Conservation (phyloP, 2,329 filamentous ascomycete genomes). For the Colletotrichum karsti region DNA sequence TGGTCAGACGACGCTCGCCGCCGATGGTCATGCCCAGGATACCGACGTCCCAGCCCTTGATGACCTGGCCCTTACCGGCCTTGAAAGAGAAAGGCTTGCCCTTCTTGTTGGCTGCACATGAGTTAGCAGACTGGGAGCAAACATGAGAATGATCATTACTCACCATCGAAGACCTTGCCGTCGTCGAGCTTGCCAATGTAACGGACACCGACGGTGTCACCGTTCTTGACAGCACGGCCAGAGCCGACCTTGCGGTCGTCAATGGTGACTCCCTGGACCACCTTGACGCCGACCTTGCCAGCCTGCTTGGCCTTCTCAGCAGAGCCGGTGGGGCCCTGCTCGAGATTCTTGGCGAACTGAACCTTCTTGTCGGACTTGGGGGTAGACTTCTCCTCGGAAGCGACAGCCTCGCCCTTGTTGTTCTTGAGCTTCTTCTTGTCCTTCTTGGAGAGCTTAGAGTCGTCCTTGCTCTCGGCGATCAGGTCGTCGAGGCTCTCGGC, state of each 20-base stretch:
- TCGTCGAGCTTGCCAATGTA: slow-evolving; percentile 98
- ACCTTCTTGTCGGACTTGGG: slow-evolving; percentile 88
- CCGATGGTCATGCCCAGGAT: slow-evolving; percentile 91
- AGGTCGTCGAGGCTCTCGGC: slow-evolving; percentile 85
- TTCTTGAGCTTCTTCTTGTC: slow-evolving; percentile 98
- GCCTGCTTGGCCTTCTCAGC: slow-evolving; percentile 52
- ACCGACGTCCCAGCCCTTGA: slow-evolving; percentile 98
- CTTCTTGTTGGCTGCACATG: slow-evolving; percentile 87
- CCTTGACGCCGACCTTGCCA: slow-evolving; percentile 70
- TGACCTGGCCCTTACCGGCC: slow-evolving; percentile 93
- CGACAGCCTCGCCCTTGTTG: slow-evolving; percentile 90
- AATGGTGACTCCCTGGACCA: slow-evolving; percentile 87
- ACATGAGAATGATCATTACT: slow-evolving; percentile 61
- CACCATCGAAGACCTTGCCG: slow-evolving; percentile 94
- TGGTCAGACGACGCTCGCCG: slow-evolving; percentile 90
- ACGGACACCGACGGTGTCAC: slow-evolving; percentile 90
- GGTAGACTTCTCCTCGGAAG: slow-evolving; percentile 65
- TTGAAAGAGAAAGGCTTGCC: slow-evolving; percentile 98
- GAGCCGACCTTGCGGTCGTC: slow-evolving; percentile 94
- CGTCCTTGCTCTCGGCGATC: slow-evolving; percentile 78
- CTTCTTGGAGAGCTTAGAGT: slow-evolving; percentile 90
- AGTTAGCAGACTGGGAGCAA: slow-evolving; percentile 20
- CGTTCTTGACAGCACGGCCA: slow-evolving; percentile 87
- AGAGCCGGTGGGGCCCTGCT: slow-evolving; percentile 90
- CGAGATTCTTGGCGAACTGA: slow-evolving; percentile 98